phyloP scores from a whole-genome alignment of 371 early-diverging fungal genomes.

The Syncephalastrum contaminatum region DNA sequence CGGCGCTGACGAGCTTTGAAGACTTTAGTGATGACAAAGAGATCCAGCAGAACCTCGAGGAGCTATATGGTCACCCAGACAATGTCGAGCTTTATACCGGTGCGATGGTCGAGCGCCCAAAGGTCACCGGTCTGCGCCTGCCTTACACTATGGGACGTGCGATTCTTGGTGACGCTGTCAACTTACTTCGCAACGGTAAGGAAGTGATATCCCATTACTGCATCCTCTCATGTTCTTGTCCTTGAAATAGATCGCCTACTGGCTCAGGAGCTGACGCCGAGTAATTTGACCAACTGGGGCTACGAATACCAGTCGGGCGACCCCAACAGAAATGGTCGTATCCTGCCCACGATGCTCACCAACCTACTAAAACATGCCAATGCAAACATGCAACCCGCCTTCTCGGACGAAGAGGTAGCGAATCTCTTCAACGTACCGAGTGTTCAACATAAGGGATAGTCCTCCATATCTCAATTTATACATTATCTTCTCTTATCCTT shows the following conservation, averaged over 20 bases:
- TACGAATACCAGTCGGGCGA: constrained; percentile 16
- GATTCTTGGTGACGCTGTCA: constrained; percentile 54
- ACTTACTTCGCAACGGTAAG: constrained; percentile 51
- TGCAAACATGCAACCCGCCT: constrained; percentile 13
- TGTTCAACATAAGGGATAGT: too few relatives aligned
- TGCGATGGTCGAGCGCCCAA: constrained; percentile 42
- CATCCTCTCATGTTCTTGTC: background rate
- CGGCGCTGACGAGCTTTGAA: constrained; percentile 32
- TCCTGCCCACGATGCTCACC: constrained; percentile 15
- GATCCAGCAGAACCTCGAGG: constrained; percentile 40
- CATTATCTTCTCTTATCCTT: too few relatives aligned
- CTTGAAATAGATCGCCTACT: constrained; percentile 19
- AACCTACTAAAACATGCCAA: constrained; percentile 14
- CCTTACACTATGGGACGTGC: constrained; percentile 52
- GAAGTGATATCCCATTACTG: background rate
- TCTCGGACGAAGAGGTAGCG: constrained; percentile 14
- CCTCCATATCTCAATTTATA: too few relatives aligned
- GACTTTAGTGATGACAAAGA: constrained; percentile 40
- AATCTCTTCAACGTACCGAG: constrained; percentile 13
- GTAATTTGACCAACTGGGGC: constrained; percentile 33
- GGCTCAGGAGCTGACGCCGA: constrained; percentile 25
- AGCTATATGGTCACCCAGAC: constrained; percentile 43
- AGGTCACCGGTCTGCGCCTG: constrained; percentile 38
- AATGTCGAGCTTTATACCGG: constrained; percentile 54
- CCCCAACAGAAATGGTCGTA: constrained; percentile 10